These are phyloP conservation scores for Cercis canadensis DNA, from an alignment of 306 rosid species.

Conservation along the genomic window DNA sequence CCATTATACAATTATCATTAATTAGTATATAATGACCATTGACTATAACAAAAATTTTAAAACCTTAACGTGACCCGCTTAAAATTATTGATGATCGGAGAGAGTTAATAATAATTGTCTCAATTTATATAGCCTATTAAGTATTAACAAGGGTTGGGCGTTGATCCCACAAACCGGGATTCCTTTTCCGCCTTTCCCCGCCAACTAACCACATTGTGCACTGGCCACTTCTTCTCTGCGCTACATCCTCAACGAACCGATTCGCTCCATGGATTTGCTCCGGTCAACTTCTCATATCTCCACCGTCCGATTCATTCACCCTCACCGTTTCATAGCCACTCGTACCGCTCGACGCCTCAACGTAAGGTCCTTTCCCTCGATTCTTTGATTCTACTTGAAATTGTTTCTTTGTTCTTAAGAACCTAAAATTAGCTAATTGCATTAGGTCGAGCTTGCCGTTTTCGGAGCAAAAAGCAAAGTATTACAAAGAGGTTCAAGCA, in stretches of 20 bases:
- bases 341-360: conserved; percentile 34
- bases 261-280: conserved; percentile 48
- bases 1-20: too few relatives aligned
- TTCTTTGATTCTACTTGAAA: neutral
- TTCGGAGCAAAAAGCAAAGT: conserved; percentile 54
- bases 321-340: conserved; percentile 33
- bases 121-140: too few relatives aligned
- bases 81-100: too few relatives aligned
- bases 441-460: conserved; percentile 66
- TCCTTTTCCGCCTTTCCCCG: too few relatives aligned
- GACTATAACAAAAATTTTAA: too few relatives aligned
- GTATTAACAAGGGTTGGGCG: too few relatives aligned
- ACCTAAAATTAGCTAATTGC: conserved; percentile 9
- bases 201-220: too few relatives aligned
- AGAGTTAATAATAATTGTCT: too few relatives aligned
- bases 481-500: conserved; percentile 70
- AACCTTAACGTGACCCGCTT: too few relatives aligned
- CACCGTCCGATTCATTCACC: conserved; percentile 42
- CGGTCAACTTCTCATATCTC: conserved; percentile 50
- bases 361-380: conserved; percentile 55
- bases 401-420: neutral
- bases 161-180: too few relatives aligned
- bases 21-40: too few relatives aligned
- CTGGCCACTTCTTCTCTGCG: neutral
- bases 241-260: neutral